Conservation (phyloP, 352 stramenopile species). For the Albugo candida region DNA sequence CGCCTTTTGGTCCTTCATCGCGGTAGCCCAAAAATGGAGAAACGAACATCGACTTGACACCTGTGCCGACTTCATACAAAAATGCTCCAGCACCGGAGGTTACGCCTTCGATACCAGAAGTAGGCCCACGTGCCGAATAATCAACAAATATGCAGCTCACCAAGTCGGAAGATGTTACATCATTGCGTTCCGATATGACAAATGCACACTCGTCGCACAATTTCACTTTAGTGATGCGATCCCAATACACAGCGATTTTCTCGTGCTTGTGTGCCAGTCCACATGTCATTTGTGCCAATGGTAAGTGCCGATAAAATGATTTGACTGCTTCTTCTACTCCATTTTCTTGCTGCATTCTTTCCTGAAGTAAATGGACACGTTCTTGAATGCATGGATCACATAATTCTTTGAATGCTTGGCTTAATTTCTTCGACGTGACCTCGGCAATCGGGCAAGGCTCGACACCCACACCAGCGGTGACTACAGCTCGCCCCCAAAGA, state of each 20-base stretch:
- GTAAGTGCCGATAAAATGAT: conserved; percentile 74
- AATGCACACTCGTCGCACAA: conserved; percentile 26
- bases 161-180: too few species aligned
- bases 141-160: conserved; percentile 12
- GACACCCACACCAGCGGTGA: conserved; percentile 63
- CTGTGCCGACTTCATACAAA: conserved; percentile 36
- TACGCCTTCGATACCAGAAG: conserved; percentile 26
- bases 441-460: conserved; percentile 64
- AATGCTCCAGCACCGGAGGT: conserved; percentile 32
- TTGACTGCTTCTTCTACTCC: conserved; percentile 65
- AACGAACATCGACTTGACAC: conserved; percentile 40
- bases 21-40: conserved; percentile 34
- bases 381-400: conserved; percentile 23
- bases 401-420: conserved; percentile 53
- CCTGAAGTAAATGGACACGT: conserved; percentile 24
- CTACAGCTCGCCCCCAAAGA: conserved; percentile 84
- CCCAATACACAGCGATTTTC: conserved; percentile 32
- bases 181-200: too few species aligned
- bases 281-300: conserved; percentile 77
- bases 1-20: conserved; percentile 34
- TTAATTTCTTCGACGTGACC: conserved; percentile 67
- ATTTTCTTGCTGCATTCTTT: conserved; percentile 66
- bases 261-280: conserved; percentile 16
- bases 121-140: conserved; percentile 33
- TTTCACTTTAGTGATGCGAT: conserved; percentile 23